Base-by-base conservation (phyloP, 768 basidiomycete species). In the Kockovaella imperatae region DNA sequence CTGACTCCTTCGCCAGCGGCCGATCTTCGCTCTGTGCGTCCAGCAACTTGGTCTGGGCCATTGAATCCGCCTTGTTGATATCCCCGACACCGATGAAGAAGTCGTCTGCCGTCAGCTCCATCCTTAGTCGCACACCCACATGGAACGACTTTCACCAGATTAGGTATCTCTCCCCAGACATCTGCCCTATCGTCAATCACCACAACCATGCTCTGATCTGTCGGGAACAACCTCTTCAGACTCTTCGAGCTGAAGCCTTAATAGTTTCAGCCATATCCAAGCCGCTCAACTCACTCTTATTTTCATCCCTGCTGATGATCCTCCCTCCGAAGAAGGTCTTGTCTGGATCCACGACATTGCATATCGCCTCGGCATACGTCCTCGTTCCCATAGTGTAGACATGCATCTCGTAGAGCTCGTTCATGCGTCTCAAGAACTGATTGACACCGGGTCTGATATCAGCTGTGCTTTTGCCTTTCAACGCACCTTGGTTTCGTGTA, bases 311-410 rank as follows among this genome's bases (percentile, higher is more conserved):
- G 69, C 86, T 90, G 36, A 99, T 72, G 34, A 99, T 78, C 44
- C 95, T 79, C 31, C 83, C 84, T 40, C 87, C 84, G 61, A 99
- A 99, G 56, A 84, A 75, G 69, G 76, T 82, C 4, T 82, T 81
- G 42, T 83, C 80, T 13, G 93, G 87, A 74, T 99, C 95, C 64
- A 99, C 87, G 23, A 87, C 84, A 39, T 83, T 80, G 70, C 90
- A 95, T 17, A 97, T 93, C 69, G 89, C 80, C 71, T 90, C 86
- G 30, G 95, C 95, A 72, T 97, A 99, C 36, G 88, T 84, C 36
- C 95, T 82, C 21, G 93, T 96, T 46, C 95, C 95, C 91, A 97
- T 97, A 20, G 93, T 99, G 72, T 99, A 99, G 39, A 99, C 91
- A 69, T 97, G 95, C 89, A 97, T 89, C 74, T 97, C 91, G 71